A percentile compares a stretch with the other conserved stretches of the same genome.
Conservation (phyloP, 2,329 filamentous ascomycete genomes). For the Pseudopyricularia cyperi region DNA sequence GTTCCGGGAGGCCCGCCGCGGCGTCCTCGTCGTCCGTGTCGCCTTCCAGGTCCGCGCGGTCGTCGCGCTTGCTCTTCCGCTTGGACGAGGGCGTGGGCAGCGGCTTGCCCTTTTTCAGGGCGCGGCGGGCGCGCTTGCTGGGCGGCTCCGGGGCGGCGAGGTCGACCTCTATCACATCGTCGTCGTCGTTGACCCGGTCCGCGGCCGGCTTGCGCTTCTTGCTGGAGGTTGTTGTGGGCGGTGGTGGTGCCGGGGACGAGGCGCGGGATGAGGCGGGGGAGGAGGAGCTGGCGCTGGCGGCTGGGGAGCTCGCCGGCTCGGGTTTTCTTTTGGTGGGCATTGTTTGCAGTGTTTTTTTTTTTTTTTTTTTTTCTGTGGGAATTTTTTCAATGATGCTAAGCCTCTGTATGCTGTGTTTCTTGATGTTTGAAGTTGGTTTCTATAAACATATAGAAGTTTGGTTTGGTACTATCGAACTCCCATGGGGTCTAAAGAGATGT, state of each 20-base stretch:
- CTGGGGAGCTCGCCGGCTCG: neutral
- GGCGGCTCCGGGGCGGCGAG: conserved; percentile 80
- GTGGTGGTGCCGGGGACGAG: neutral
- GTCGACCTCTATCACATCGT: conserved; percentile 87
- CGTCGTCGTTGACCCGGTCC: conserved; percentile 43
- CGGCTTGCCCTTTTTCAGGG: conserved; percentile 71
- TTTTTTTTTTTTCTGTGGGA: neutral
- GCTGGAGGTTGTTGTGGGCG: conserved; percentile 7
- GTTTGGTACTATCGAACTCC: too few species aligned
- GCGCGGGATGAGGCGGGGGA: neutral
- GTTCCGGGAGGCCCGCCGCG: conserved; percentile 5
- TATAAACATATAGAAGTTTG: too few species aligned
- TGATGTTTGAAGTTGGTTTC: neutral
- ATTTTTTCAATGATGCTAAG: neutral
- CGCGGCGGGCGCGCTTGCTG: conserved; percentile 85
- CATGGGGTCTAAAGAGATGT: too few species aligned
- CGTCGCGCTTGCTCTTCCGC: conserved; percentile 12
- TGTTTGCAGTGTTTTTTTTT: neutral
- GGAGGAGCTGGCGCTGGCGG: neutral
- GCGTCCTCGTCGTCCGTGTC: conserved; percentile 6
- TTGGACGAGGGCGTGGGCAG: conserved; percentile 29
- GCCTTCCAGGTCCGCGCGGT: neutral
- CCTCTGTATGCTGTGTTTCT: neutral
- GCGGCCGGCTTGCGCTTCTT: conserved; percentile 58
- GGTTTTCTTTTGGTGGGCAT: neutral